Evolutionary conservation across 202 grass and related monocot genomes (phyloP).

Genomic region (Schoenoplectus triqueter): DNA sequence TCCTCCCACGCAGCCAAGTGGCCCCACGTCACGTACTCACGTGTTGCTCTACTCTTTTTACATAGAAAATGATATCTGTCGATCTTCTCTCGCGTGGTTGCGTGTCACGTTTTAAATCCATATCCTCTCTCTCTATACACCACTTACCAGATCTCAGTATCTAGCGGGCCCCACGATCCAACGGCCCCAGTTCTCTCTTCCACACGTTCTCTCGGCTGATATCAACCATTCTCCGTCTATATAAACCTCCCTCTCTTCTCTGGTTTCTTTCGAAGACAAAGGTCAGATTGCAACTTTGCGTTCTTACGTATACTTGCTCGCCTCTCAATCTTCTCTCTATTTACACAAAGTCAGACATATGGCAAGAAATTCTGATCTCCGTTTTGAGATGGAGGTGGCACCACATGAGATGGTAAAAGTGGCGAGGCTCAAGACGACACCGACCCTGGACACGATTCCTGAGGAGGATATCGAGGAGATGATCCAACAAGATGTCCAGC

Average conservation of each 20-base stretch:
- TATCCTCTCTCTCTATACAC: background rate
- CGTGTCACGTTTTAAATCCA: slow-evolving; percentile 9
- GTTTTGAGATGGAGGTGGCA: slow-evolving; percentile 29
- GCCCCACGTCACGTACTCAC: background rate
- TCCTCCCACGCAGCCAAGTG: slow-evolving; percentile 3
- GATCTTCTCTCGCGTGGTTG: background rate
- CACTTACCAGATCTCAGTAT: background rate
- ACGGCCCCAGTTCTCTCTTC: background rate
- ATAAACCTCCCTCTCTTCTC: background rate
- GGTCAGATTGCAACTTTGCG: too few species aligned
- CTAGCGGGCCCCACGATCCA: background rate
- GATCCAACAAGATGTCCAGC: slow-evolving; percentile 21
- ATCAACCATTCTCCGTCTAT: too few species aligned
- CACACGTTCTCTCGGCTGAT: background rate
- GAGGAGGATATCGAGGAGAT: slow-evolving; percentile 19
- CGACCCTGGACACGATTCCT: slow-evolving; percentile 25
- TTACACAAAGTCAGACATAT: background rate
- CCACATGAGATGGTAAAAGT: slow-evolving; percentile 28
- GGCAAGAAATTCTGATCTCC: slow-evolving; percentile 24
- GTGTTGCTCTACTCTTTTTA: background rate
- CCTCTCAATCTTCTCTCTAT: slow-evolving; percentile 16
- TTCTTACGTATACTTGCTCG: background rate
- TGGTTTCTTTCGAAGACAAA: background rate
- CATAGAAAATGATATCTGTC: slow-evolving; percentile 12
- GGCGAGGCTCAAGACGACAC: slow-evolving; percentile 26